Conservation (phyloP, 1,284 basidiomycete genomes). For the Rhodotorula mucilaginosa region DNA sequence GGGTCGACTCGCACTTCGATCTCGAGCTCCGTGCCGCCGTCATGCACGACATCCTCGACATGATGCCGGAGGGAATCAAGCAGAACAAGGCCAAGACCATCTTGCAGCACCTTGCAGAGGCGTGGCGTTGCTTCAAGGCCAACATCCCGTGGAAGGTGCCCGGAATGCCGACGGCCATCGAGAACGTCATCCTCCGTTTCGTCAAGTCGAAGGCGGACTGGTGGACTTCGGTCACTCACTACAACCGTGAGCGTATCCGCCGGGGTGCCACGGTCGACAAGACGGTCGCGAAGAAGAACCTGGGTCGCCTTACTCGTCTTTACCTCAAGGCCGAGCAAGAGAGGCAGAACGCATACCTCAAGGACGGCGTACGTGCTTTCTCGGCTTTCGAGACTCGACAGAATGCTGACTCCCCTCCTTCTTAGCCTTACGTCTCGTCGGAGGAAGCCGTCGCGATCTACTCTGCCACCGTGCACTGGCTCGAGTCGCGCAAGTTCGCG, state of each 20-base stretch:
- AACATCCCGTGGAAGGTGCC: conserved; percentile 98
- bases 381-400: background rate
- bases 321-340: conserved; percentile 98
- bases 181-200: conserved; percentile 98
- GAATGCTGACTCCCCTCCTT: background rate
- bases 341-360: conserved; percentile 91
- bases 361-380: conserved; percentile 63
- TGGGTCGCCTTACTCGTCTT: conserved; percentile 59
- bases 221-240: conserved; percentile 86
- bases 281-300: conserved; percentile 94
- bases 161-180: conserved; percentile 96
- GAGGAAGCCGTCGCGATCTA: conserved; percentile 97
- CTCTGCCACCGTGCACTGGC: conserved; percentile 95
- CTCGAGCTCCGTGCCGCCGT: conserved; percentile 95
- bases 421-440: conserved; percentile 82
- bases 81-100: conserved; percentile 99
- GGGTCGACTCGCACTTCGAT: conserved; percentile 98
- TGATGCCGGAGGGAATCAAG: conserved; percentile 99
- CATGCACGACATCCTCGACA: conserved; percentile 92
- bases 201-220: conserved; percentile 99
- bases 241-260: conserved; percentile 62
- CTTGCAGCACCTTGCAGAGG: conserved; percentile 93
- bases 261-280: conserved; percentile 99
- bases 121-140: conserved; percentile 97
- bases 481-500: conserved; percentile 91